These are phyloP conservation scores for Pelargonium nanum DNA, from an alignment of 345 rosid species.

Conservation along the genomic window DNA sequence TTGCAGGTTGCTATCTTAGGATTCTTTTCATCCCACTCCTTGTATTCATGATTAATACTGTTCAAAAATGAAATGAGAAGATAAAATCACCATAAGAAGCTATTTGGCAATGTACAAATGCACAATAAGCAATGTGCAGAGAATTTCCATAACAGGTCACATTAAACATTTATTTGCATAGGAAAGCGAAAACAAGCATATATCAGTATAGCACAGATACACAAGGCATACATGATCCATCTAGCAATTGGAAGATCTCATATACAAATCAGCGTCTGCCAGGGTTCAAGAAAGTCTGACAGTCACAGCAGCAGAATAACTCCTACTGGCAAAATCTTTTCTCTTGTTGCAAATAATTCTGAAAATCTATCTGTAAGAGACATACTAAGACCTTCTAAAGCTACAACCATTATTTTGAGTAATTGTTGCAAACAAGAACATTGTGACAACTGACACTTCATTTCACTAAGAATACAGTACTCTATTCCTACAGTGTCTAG, in stretches of 20 bases:
- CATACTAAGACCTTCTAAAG: neutral
- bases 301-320: no score
- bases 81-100: neutral
- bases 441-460: neutral
- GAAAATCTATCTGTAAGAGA: neutral
- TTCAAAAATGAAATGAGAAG: slow-evolving; percentile 1
- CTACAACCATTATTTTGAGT: neutral
- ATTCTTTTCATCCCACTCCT: slow-evolving; percentile 26
- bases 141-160: no score
- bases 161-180: no score
- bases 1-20: slow-evolving; percentile 29
- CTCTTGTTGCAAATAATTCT: neutral
- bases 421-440: neutral
- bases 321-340: neutral
- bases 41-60: slow-evolving; percentile 32
- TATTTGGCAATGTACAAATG: neutral
- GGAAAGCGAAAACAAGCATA: neutral
- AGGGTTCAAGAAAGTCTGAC: no score
- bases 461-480: neutral
- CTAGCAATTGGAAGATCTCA: no score
- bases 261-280: no score
- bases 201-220: neutral
- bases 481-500: no score
- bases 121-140: no score
- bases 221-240: neutral